Conservation (phyloP, 192 early-diverging fungal species). For the Mortierella antarctica region DNA sequence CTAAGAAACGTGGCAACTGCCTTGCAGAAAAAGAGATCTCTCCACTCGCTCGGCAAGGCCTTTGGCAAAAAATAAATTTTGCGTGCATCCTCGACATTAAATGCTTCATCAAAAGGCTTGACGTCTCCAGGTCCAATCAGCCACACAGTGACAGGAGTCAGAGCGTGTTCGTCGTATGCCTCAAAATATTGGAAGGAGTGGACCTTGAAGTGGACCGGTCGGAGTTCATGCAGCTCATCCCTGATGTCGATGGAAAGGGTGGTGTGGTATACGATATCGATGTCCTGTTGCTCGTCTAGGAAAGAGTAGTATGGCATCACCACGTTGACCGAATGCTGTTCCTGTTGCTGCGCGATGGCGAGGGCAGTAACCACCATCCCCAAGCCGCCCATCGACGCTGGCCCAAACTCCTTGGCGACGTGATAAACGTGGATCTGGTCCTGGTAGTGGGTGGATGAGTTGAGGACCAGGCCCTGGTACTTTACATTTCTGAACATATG, state of each 20-base stretch:
- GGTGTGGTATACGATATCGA: constrained; percentile 19
- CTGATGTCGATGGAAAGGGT: constrained; percentile 52
- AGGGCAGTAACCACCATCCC: constrained; percentile 65
- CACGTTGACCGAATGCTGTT: constrained; percentile 54
- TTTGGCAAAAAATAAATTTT: constrained; percentile 61
- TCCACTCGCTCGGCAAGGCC: constrained; percentile 66
- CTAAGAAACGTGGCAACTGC: constrained; percentile 60
- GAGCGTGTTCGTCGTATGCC: constrained; percentile 13
- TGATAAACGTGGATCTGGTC: constrained; percentile 61
- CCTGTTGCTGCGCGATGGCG: constrained; percentile 55
- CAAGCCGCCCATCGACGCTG: constrained; percentile 64
- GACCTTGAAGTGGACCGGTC: constrained; percentile 49
- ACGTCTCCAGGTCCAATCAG: constrained; percentile 60
- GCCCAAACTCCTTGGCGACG: constrained; percentile 67
- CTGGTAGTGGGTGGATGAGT: constrained; percentile 19
- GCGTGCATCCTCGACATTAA: constrained; percentile 33
- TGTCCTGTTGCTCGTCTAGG: constrained; percentile 34
- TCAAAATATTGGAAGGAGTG: constrained; percentile 43
- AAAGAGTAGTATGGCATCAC: constrained; percentile 64
- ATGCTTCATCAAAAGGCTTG: constrained; percentile 58
- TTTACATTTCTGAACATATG: constrained; percentile 57
- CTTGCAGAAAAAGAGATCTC: constrained; percentile 67
- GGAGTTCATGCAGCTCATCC: constrained; percentile 38
- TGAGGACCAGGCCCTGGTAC: constrained; percentile 57
- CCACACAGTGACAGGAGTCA: constrained; percentile 53